Evolutionary conservation across 1,139 yeast genomes (phyloP), one percentile per base, ranked within the genome.

Genomic region (Suhomyces terraborum): DNA sequence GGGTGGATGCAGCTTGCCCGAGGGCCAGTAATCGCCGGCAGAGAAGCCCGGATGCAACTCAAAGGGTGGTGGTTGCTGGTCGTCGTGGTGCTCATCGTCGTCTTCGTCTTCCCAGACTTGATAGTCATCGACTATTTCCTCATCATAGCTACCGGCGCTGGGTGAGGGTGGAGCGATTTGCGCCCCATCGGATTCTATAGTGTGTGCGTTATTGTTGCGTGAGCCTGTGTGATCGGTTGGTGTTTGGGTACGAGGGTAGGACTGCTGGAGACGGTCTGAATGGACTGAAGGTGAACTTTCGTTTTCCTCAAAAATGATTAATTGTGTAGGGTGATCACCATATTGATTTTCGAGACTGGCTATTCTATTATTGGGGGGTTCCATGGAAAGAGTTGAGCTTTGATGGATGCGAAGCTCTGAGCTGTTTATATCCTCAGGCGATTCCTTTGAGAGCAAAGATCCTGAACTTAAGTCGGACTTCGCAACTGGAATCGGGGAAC

Each of bases 11-110:
- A 35, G 19, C 26, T 46, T 46, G 9, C 39, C 22, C 12, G 66
- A 66, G 24, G 61, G 64, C 70, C 71, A 68, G 48, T 69, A 69
- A 48, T 67, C 73, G 6, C 52, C 64, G 9, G 39, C 32, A 13
- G 42, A 45, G 45, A 59, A 67, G 7, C 73, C 73, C 1, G 73
- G 68, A 40, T 57, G 69, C 1, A 67, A 62, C 33, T 56, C 58
- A 48, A 67, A 67, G 2, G 66, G 61, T 8, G 73, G 73, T 6
- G 66, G 69, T 16, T 35, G 45, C 14, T 44, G 34, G 10, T 30
- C 22, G 14, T 8, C 19, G 6, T 16, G 13, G 8, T 43, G 40
- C 4, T 44, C 48, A 5, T 49, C 54, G 10, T 57, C 59, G 19
- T 54, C 61, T 8, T 57, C 59, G 19, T 54, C 61, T 28, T 54